A percentile compares a stretch with the other conserved stretches of the same genome.
phyloP scores from a whole-genome alignment of 176 grass and related monocot species.

The Olyra latifolia region DNA sequence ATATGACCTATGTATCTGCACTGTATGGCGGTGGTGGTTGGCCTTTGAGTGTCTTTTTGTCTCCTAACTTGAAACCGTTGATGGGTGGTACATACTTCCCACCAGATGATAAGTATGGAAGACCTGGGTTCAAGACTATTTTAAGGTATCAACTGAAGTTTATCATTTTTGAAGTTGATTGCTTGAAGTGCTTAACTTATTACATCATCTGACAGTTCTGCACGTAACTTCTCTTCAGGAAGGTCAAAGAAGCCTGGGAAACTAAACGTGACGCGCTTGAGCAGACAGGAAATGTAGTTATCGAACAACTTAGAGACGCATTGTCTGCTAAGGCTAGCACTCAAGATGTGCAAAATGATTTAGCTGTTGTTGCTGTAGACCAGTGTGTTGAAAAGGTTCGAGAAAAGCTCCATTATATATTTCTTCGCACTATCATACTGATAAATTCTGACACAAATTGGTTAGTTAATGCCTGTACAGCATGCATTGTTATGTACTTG shows the following conservation, averaged over 20 bases:
- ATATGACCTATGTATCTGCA: constrained; percentile 91
- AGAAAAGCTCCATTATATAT: constrained; percentile 10
- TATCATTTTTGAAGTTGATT: neutral
- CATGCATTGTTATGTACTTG: neutral
- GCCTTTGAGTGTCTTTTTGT: constrained; percentile 93
- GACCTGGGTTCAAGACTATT: constrained; percentile 94
- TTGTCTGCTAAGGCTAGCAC: constrained; percentile 64
- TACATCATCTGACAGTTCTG: neutral
- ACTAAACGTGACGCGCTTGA: constrained; percentile 80
- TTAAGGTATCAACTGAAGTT: constrained; percentile 56
- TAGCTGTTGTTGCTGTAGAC: constrained; percentile 59
- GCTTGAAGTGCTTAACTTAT: neutral
- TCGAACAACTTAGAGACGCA: constrained; percentile 81
- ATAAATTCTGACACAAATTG: neutral
- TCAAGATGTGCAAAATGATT: constrained; percentile 62
- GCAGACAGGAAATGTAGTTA: constrained; percentile 51
- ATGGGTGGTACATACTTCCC: constrained; percentile 99
- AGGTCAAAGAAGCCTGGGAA: constrained; percentile 92
- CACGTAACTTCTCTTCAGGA: constrained; percentile 45
- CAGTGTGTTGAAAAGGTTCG: constrained; percentile 78
- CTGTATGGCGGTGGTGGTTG: constrained; percentile 89
- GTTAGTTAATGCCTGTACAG: neutral
- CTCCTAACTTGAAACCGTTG: constrained; percentile 77
- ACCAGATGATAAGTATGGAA: constrained; percentile 85
- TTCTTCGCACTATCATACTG: constrained; percentile 1